A percentile compares a stretch with the other conserved stretches of the same genome.
phyloP scores from a whole-genome alignment of 768 basidiomycete genomes.

The Boletus eberwhitei region DNA sequence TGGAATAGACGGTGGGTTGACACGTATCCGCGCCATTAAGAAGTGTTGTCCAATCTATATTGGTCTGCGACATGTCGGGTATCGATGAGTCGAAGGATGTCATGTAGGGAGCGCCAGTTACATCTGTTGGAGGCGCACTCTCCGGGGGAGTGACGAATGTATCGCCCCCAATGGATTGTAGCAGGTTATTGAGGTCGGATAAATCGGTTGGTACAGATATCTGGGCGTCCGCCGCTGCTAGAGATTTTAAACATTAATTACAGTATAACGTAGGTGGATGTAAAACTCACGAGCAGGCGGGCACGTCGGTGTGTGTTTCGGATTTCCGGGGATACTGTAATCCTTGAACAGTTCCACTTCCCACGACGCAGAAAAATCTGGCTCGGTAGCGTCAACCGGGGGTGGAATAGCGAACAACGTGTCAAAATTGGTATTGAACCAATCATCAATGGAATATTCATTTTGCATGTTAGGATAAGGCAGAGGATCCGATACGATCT shows the following conservation, averaged over 20 bases:
- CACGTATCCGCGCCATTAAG: background rate
- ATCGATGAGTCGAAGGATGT: background rate
- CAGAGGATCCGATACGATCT: slow-evolving; percentile 33
- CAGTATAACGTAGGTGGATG: background rate
- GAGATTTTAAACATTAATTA: background rate
- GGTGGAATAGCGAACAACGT: slow-evolving; percentile 28
- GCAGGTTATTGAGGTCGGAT: slow-evolving; percentile 6
- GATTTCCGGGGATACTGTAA: slow-evolving; percentile 17
- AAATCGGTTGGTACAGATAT: background rate
- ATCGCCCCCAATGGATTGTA: slow-evolving; percentile 3
- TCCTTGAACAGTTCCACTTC: slow-evolving; percentile 36
- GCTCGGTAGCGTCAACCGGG: slow-evolving; percentile 21
- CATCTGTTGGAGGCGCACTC: background rate
- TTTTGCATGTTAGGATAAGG: slow-evolving; percentile 13
- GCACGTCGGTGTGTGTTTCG: background rate
- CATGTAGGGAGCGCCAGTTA: background rate
- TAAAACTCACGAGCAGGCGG: slow-evolving; percentile 3
- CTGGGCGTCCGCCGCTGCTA: background rate
- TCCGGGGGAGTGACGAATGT: background rate
- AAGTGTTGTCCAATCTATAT: slow-evolving; percentile 17
- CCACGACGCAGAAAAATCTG: slow-evolving; percentile 25
- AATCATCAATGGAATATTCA: slow-evolving; percentile 32
- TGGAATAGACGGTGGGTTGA: background rate
- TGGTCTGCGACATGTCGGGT: background rate
- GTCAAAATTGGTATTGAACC: slow-evolving; percentile 32